Evolutionary conservation across 257 asterid genomes (phyloP).

Genomic region (Ilex asprella): DNA sequence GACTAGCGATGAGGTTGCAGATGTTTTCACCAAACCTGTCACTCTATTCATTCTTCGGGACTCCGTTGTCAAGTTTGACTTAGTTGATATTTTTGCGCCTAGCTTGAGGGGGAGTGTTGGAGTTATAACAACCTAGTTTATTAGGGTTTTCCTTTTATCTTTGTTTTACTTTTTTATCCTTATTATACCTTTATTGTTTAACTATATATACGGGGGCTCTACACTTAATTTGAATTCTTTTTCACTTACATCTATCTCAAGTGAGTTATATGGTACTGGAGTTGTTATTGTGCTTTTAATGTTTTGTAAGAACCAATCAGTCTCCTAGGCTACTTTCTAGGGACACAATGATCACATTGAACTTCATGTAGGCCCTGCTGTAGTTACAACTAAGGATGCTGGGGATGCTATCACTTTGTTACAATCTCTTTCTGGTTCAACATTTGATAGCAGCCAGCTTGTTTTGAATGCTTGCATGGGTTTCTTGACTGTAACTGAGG

Average conservation of each 20-base stretch:
- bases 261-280: slow-evolving; percentile 81
- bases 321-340: background rate
- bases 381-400: slow-evolving; percentile 80
- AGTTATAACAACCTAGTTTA: too few species aligned
- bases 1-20: too few species aligned
- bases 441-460: slow-evolving; percentile 95
- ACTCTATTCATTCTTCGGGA: too few species aligned
- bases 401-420: slow-evolving; percentile 79
- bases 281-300: background rate
- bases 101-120: too few species aligned
- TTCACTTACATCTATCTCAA: too few species aligned
- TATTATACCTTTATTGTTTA: too few species aligned
- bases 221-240: slow-evolving; percentile 85
- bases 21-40: too few species aligned
- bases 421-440: slow-evolving; percentile 76
- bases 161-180: too few species aligned
- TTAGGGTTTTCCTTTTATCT: too few species aligned
- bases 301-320: background rate
- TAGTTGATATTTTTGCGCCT: too few species aligned
- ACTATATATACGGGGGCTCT: too few species aligned
- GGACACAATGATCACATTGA: background rate
- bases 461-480: slow-evolving; percentile 95
- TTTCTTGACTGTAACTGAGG: slow-evolving; percentile 62
- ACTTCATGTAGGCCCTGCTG: slow-evolving; percentile 62
- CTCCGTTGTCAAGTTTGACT: too few species aligned